phyloP scores from a whole-genome alignment of 83 land plant species.

The Larix sibirica region DNA sequence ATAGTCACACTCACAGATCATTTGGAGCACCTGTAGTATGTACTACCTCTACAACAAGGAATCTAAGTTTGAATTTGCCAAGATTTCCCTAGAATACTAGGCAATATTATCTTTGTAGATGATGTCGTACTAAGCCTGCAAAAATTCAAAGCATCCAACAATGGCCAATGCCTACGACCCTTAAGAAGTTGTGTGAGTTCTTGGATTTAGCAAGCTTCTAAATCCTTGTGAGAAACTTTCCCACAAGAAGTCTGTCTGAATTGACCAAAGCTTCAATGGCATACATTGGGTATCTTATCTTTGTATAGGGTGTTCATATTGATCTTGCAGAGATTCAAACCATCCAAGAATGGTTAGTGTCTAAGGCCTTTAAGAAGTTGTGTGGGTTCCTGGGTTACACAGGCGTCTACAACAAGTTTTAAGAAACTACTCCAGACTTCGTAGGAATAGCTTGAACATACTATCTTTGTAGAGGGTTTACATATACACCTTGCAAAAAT shows the following conservation, averaged over 20 bases:
- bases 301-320: too few species aligned
- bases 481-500: too few species aligned
- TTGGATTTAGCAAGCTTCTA: not conserved
- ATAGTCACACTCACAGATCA: not conserved
- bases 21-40: not conserved
- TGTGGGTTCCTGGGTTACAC: too few species aligned
- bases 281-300: too few species aligned
- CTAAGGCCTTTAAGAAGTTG: too few species aligned
- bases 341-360: too few species aligned
- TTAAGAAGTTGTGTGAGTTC: not conserved
- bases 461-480: too few species aligned
- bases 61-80: not conserved
- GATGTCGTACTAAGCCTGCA: not conserved
- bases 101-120: not conserved
- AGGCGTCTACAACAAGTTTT: not conserved
- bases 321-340: too few species aligned
- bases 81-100: not conserved
- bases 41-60: not conserved
- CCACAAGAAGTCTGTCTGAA: too few species aligned
- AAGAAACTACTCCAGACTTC: not conserved
- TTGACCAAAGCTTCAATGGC: too few species aligned
- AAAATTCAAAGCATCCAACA: not conserved
- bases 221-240: too few species aligned
- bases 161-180: not conserved
- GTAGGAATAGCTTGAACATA: too few species aligned